Evolutionary conservation across 148 eudicot genomes (phyloP).

Genomic region (Rhododendron mucronatum): DNA sequence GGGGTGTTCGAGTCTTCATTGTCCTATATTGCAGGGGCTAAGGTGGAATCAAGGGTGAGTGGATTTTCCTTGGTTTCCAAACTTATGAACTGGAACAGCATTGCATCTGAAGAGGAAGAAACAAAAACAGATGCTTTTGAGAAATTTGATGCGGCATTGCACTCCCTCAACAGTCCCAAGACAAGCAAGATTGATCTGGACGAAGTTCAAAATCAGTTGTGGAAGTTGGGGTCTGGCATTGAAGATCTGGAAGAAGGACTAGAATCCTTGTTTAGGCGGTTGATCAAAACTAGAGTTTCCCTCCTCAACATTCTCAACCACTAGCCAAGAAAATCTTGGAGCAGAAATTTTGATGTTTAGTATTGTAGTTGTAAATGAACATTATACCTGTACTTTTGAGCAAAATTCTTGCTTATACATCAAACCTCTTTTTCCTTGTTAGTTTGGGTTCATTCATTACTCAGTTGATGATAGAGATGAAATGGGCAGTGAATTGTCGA

Average conservation of each 20-base stretch:
- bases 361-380: background rate
- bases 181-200: slow-evolving; percentile 5
- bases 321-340: slow-evolving; percentile 3
- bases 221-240: slow-evolving; percentile 22
- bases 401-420: background rate
- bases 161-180: slow-evolving; percentile 16
- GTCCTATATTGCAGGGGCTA: background rate
- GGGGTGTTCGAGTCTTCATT: slow-evolving; percentile 15
- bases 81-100: background rate
- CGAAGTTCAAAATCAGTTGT: slow-evolving; percentile 15
- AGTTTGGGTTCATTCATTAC: background rate
- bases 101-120: background rate
- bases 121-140: slow-evolving; percentile 15
- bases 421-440: background rate
- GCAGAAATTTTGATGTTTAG: background rate
- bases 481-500: background rate
- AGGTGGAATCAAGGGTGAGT: background rate
- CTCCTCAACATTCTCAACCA: slow-evolving; percentile 26
- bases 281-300: slow-evolving; percentile 38
- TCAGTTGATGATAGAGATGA: background rate
- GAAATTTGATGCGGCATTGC: slow-evolving; percentile 24
- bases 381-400: background rate
- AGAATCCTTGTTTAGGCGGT: slow-evolving; percentile 29
- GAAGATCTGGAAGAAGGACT: slow-evolving; percentile 35
- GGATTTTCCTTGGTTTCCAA: slow-evolving; percentile 3